Percentiles rank a stretch among this genome's conserved stretches.
These are phyloP conservation scores for Hyphopichia khmerensis DNA, from an alignment of 1,139 yeast species.

Conservation along the genomic window DNA sequence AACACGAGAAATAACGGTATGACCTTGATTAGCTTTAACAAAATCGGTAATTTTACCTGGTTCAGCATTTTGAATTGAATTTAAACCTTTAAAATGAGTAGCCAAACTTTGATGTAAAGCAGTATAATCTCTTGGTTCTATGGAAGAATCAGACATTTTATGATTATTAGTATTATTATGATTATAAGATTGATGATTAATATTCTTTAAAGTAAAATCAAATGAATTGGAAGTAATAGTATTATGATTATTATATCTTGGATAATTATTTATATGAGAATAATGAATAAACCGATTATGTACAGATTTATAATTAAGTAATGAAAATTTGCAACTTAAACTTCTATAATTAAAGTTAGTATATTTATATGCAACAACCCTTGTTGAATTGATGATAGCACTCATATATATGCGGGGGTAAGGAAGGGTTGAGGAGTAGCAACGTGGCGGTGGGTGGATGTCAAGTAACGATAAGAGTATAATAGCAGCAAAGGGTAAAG, in stretches of 20 bases:
- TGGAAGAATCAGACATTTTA: slow-evolving; percentile 1
- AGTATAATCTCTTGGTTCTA: slow-evolving; percentile 22
- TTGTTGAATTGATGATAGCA: neutral
- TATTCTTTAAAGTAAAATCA: neutral
- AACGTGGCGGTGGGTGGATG: too few relatives aligned
- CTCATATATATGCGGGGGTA: too few relatives aligned
- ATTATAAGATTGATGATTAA: too few relatives aligned
- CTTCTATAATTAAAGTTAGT: neutral
- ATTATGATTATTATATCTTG: neutral
- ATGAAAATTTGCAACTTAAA: neutral
- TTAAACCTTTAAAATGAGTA: slow-evolving; percentile 74
- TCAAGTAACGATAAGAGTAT: too few relatives aligned
- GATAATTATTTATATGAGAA: neutral
- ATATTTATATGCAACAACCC: neutral
- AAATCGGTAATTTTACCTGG: slow-evolving; percentile 76
- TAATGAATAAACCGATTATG: neutral
- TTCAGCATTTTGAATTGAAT: slow-evolving; percentile 72
- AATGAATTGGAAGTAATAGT: neutral
- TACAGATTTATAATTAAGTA: neutral
- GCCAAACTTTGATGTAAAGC: slow-evolving; percentile 49
- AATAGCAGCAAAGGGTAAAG: too few relatives aligned
- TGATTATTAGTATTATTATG: neutral
- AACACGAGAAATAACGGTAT: slow-evolving; percentile 86
- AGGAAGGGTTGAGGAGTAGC: too few relatives aligned
- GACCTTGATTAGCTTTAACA: slow-evolving; percentile 86